phyloP scores from a whole-genome alignment of 495 filamentous ascomycete genomes.

The Sabuloglossum arenarium region DNA sequence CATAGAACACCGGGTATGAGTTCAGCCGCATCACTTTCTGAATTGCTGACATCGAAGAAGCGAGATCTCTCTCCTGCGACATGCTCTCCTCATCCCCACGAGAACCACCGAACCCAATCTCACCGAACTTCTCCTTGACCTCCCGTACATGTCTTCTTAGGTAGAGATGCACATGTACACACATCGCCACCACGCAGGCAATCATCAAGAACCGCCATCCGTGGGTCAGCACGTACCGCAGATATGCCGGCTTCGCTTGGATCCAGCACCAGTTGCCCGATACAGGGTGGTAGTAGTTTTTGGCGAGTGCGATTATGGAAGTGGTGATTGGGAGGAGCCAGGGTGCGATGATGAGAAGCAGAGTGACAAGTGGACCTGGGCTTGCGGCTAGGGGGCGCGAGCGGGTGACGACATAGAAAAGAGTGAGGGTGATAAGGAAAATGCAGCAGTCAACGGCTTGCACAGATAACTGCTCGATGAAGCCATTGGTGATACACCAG shows the following conservation, averaged over 20 bases:
- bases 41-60: neutral
- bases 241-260: neutral
- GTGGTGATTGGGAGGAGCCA: conserved; percentile 4
- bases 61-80: neutral
- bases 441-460: neutral
- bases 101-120: neutral
- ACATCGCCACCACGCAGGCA: neutral
- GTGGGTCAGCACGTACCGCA: conserved; percentile 3
- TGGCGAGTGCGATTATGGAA: neutral
- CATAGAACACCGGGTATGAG: neutral
- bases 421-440: neutral
- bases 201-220: conserved; percentile 4
- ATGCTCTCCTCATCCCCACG: neutral
- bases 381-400: neutral
- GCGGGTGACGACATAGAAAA: neutral
- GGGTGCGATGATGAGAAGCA: neutral
- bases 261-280: conserved; percentile 6
- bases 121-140: neutral
- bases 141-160: neutral
- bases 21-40: neutral
- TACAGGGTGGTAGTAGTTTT: conserved; percentile 2
- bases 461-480: neutral
- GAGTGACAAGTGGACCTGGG: neutral
- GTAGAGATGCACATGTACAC: neutral
- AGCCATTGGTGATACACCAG: neutral